These are phyloP conservation scores for Candida sp. DNA, from an alignment of 1,139 yeast species.

Conservation along the genomic window DNA sequence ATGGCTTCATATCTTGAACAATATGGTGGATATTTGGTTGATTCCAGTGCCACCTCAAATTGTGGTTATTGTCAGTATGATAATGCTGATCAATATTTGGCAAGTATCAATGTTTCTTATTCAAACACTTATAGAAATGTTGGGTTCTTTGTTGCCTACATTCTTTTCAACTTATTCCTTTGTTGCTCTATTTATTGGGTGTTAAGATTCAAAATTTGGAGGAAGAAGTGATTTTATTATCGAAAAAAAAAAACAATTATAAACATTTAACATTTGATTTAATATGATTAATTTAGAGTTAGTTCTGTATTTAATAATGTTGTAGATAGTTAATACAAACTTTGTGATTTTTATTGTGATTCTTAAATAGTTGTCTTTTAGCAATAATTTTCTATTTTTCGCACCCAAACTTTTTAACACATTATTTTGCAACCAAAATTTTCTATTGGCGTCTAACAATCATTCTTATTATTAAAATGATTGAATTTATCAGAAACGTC, in stretches of 20 bases:
- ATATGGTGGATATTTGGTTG: constrained; percentile 49
- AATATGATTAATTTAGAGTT: too few relatives aligned
- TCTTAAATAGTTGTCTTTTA: background rate
- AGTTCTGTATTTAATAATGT: background rate
- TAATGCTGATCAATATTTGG: constrained; percentile 53
- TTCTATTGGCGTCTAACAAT: background rate
- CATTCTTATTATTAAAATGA: background rate
- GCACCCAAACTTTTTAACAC: background rate
- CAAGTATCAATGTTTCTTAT: constrained; percentile 40
- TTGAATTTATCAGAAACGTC: background rate
- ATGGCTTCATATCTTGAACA: constrained; percentile 21
- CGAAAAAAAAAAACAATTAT: background rate
- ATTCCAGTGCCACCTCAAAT: constrained; percentile 47
- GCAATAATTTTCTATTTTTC: background rate
- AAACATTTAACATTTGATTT: too few relatives aligned
- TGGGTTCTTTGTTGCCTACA: constrained; percentile 57
- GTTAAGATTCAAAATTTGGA: constrained; percentile 13
- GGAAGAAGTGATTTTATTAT: constrained; percentile 2
- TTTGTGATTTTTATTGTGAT: too few relatives aligned
- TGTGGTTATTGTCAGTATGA: constrained; percentile 60
- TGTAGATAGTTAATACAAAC: background rate
- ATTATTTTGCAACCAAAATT: background rate
- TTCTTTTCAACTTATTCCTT: constrained; percentile 44
- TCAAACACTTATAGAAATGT: constrained; percentile 61
- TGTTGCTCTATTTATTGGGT: constrained; percentile 19